These are phyloP conservation scores for Globisporangium paroecandrum DNA, from an alignment of 352 stramenopile species.

Conservation along the genomic window DNA sequence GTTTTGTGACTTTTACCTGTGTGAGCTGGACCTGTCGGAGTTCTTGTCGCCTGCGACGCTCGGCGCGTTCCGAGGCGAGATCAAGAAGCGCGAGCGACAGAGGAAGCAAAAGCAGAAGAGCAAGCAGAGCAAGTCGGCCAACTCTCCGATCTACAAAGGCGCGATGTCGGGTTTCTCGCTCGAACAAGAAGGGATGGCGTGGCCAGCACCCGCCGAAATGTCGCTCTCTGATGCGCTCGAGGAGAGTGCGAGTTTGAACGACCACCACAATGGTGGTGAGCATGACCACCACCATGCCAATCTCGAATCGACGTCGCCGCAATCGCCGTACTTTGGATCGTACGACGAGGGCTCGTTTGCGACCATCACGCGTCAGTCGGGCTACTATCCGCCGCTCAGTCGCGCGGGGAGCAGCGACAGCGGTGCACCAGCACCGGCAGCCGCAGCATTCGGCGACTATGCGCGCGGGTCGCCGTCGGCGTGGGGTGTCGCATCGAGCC, in stretches of 20 bases:
- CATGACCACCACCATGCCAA: neutral
- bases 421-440: constrained; percentile 1
- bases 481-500: constrained; percentile 33
- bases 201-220: constrained; percentile 60
- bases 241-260: constrained; percentile 16
- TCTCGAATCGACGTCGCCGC: constrained; percentile 16
- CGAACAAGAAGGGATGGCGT: constrained; percentile 45
- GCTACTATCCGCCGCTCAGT: constrained; percentile 66
- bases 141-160: constrained; percentile 25
- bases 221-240: constrained; percentile 43
- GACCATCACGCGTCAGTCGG: constrained; percentile 64
- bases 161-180: constrained; percentile 44
- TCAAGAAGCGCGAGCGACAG: constrained; percentile 77
- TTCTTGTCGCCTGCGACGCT: constrained; percentile 68
- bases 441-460: constrained; percentile 11
- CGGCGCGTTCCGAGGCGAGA: constrained; percentile 50
- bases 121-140: constrained; percentile 20
- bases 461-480: constrained; percentile 30
- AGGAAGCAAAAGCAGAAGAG: constrained; percentile 54
- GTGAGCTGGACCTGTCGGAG: constrained; percentile 77
- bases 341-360: constrained; percentile 59
- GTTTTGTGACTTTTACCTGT: constrained; percentile 87
- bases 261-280: constrained; percentile 13
- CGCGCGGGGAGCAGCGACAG: constrained; percentile 7
- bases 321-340: constrained; percentile 5